These are phyloP conservation scores for Zygoascus sp. DNA, from an alignment of 1,139 yeast genomes.

Conservation along the genomic window DNA sequence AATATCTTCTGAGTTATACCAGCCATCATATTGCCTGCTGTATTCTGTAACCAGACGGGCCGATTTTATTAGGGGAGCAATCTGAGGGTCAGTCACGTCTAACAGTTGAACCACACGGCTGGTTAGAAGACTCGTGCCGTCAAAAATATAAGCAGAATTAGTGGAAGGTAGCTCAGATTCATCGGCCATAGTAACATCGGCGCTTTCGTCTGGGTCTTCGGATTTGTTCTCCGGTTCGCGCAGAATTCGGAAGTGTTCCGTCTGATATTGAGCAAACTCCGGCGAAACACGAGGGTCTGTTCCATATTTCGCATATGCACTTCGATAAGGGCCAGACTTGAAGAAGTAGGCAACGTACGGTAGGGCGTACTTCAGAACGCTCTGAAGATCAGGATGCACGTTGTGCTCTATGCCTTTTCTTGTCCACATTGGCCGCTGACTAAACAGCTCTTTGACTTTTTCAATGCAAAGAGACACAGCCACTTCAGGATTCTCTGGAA, in stretches of 20 bases:
- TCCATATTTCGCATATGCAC: constrained; percentile 77
- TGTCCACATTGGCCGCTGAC: constrained; percentile 78
- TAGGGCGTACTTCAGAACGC: constrained; percentile 59
- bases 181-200: not conserved
- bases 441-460: constrained; percentile 53
- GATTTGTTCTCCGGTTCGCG: constrained; percentile 31
- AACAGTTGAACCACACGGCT: constrained; percentile 78
- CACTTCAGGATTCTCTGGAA: constrained; percentile 35
- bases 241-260: constrained; percentile 71
- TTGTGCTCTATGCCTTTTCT: constrained; percentile 61
- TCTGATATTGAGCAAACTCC: constrained; percentile 64
- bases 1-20: constrained; percentile 65
- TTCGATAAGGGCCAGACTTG: constrained; percentile 93
- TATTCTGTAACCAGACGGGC: constrained; percentile 32
- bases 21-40: constrained; percentile 52
- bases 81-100: constrained; percentile 65
- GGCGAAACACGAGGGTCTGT: constrained; percentile 62
- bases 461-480: constrained; percentile 46
- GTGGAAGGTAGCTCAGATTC: not conserved
- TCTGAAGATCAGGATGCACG: constrained; percentile 48
- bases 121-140: constrained; percentile 65
- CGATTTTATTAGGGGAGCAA: constrained; percentile 46
- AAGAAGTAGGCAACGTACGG: constrained; percentile 80
- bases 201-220: constrained; percentile 9
- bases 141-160: constrained; percentile 48